Evolutionary conservation across 2,329 filamentous ascomycete species (phyloP).

Genomic region (Paecilomyces formosus): DNA sequence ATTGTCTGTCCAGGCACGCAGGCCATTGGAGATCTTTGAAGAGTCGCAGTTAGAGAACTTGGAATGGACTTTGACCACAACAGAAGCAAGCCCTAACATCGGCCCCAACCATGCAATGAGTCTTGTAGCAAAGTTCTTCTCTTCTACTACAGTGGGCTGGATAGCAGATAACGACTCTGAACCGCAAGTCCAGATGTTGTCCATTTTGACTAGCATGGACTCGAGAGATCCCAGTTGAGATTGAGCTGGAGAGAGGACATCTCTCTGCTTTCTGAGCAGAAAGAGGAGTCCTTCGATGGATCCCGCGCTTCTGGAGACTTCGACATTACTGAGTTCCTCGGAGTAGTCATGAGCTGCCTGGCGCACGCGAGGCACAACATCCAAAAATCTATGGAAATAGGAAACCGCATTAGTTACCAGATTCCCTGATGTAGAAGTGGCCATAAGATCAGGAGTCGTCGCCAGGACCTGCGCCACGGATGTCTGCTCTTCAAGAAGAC

Average conservation of each 20-base stretch:
- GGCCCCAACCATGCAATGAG: conserved; percentile 56
- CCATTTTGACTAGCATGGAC: conserved; percentile 22
- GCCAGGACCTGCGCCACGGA: conserved; percentile 65
- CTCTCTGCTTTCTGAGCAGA: conserved; percentile 32
- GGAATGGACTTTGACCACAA: conserved; percentile 59
- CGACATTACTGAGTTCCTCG: conserved; percentile 73
- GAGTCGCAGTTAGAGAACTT: conserved; percentile 54
- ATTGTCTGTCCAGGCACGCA: conserved; percentile 46
- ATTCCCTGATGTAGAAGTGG: conserved; percentile 10
- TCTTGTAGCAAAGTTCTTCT: conserved; percentile 17
- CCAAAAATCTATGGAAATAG: conserved; percentile 72
- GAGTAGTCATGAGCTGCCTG: conserved; percentile 65
- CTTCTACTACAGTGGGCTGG: conserved; percentile 8
- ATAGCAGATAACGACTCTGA: conserved; percentile 17
- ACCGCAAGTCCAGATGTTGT: conserved; percentile 23
- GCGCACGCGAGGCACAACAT: conserved; percentile 63
- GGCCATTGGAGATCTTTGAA: conserved; percentile 33
- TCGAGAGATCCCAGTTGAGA: conserved; percentile 22
- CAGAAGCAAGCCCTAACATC: conserved; percentile 56
- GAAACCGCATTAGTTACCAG: conserved; percentile 50
- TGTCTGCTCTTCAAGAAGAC: conserved; percentile 64
- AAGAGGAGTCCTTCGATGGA: conserved; percentile 81
- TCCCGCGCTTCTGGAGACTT: conserved; percentile 70
- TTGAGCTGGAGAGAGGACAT: conserved; percentile 24
- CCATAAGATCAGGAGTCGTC: conserved; percentile 37